Evolutionary conservation across 352 stramenopile genomes (phyloP).

Genomic region (Phytophthora pisi): DNA sequence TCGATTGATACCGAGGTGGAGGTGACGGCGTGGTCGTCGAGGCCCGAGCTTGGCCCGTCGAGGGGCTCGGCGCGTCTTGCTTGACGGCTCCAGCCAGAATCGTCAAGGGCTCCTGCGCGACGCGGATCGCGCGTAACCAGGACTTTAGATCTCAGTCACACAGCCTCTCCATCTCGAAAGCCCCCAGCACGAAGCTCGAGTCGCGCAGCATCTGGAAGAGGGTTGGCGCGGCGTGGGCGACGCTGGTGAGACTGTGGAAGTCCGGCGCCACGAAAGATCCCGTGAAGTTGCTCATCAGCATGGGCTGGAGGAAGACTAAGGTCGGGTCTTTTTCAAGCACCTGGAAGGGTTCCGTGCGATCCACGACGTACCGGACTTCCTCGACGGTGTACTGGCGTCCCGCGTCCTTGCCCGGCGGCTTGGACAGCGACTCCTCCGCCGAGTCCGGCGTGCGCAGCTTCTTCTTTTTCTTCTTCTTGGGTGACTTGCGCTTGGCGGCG

Average conservation of each 20-base stretch:
- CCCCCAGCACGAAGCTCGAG: constrained; percentile 2
- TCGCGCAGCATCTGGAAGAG: constrained; percentile 6
- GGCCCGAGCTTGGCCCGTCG: no score
- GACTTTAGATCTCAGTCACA: constrained; percentile 7
- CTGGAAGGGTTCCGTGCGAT: not conserved
- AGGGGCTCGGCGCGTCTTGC: not conserved
- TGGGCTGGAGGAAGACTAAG: not conserved
- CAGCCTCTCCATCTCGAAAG: constrained; percentile 17
- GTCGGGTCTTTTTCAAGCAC: constrained; percentile 3
- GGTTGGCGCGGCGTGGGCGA: not conserved
- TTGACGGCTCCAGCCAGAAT: not conserved
- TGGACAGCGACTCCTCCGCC: not conserved
- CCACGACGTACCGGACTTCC: not conserved
- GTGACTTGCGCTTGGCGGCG: not conserved
- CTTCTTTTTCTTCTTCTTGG: constrained; percentile 10
- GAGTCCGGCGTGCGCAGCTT: constrained; percentile 4
- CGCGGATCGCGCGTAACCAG: no score
- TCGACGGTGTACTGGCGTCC: not conserved
- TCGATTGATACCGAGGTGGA: not conserved
- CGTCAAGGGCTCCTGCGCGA: not conserved
- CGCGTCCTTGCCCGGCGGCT: not conserved
- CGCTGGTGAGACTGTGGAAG: not conserved
- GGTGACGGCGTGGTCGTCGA: not conserved
- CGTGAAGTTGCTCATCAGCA: not conserved
- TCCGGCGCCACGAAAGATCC: not conserved